Percentiles rank a stretch among this genome's conserved stretches.
These are phyloP conservation scores for Davidsoniella virescens DNA, from an alignment of 2,329 filamentous ascomycete genomes.

Conservation along the genomic window DNA sequence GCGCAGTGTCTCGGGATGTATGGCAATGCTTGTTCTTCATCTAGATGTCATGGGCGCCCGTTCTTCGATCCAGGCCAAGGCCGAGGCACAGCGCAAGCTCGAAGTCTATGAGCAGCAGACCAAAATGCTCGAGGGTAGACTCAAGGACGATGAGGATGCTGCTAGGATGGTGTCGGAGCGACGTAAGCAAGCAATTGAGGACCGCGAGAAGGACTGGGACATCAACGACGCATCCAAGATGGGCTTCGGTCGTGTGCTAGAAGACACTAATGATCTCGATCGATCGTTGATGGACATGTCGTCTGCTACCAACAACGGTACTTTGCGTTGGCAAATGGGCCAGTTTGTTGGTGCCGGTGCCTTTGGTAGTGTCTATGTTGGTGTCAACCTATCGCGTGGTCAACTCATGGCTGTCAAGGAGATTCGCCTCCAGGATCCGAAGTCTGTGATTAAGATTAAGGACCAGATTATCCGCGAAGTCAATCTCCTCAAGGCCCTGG, in stretches of 20 bases:
- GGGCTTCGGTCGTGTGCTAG: conserved; percentile 74
- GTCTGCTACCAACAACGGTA: conserved; percentile 86
- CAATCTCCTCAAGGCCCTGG: conserved; percentile 84
- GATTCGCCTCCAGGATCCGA: conserved; percentile 81
- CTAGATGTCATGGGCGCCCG: conserved; percentile 98
- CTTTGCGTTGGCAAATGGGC: conserved; percentile 95
- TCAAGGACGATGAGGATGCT: conserved; percentile 72
- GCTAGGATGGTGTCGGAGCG: conserved; percentile 56
- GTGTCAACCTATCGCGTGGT: conserved; percentile 91
- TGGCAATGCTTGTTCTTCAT: conserved; percentile 92
- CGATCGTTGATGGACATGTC: conserved; percentile 86
- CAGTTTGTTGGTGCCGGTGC: conserved; percentile 94
- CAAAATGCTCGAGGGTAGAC: conserved; percentile 56
- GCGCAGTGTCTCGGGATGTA: conserved; percentile 85
- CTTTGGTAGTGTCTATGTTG: conserved; percentile 93
- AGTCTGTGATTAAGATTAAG: conserved; percentile 85
- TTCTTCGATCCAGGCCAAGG: conserved; percentile 82
- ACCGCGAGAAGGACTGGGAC: conserved; percentile 63
- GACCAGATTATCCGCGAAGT: conserved; percentile 94
- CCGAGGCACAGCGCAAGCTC: conserved; percentile 65
- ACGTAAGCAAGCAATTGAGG: conserved; percentile 54
- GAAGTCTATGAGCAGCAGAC: conserved; percentile 62
- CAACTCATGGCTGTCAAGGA: conserved; percentile 98
- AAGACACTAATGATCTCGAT: conserved; percentile 91
- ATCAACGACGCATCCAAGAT: conserved; percentile 73